Evolutionary conservation across 225 moss, liverwort and hornwort genomes (phyloP).

Genomic region (Sphagnum tenellum): DNA sequence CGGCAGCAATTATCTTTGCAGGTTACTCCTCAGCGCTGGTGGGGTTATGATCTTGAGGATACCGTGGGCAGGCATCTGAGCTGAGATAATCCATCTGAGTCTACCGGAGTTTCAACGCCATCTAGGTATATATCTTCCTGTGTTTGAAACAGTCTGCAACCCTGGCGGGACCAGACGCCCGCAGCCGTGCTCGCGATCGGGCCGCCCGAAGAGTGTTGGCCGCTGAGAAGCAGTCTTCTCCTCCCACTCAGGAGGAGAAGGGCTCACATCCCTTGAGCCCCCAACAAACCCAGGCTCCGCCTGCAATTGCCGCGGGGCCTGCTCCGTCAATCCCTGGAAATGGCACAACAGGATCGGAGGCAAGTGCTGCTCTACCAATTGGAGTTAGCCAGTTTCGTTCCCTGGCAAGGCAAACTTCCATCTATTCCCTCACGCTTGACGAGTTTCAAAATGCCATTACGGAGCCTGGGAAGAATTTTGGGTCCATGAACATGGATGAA

Average conservation of each 20-base stretch:
- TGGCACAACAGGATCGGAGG: conserved; percentile 28
- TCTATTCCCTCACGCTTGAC: conserved; percentile 79
- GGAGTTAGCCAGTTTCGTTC: conserved; percentile 51
- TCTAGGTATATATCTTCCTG: too few species aligned
- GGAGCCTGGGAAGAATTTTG: conserved; percentile 78
- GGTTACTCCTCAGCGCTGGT: too few species aligned
- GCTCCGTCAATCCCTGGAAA: conserved; percentile 24
- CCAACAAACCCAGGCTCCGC: conserved; percentile 56
- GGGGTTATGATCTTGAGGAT: too few species aligned
- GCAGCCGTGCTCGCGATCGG: conserved; percentile 60
- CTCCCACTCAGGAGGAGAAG: neutral
- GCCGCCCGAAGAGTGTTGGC: conserved; percentile 52
- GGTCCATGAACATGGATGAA: conserved; percentile 98
- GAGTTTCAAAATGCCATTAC: conserved; percentile 68
- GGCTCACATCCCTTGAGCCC: conserved; percentile 50
- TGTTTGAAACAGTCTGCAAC: conserved; percentile 7
- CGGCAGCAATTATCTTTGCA: too few species aligned
- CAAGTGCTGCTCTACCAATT: conserved; percentile 9
- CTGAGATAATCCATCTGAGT: too few species aligned
- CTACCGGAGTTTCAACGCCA: too few species aligned
- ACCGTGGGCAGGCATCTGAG: too few species aligned
- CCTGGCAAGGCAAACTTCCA: conserved; percentile 70
- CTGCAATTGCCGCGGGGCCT: conserved; percentile 32
- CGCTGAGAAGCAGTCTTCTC: conserved; percentile 18
- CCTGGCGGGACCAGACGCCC: conserved; percentile 72